Evolutionary conservation across 2,329 filamentous ascomycete genomes (phyloP), one percentile per base, ranked within the genome.

Genomic region (Fusarium nodosum): DNA sequence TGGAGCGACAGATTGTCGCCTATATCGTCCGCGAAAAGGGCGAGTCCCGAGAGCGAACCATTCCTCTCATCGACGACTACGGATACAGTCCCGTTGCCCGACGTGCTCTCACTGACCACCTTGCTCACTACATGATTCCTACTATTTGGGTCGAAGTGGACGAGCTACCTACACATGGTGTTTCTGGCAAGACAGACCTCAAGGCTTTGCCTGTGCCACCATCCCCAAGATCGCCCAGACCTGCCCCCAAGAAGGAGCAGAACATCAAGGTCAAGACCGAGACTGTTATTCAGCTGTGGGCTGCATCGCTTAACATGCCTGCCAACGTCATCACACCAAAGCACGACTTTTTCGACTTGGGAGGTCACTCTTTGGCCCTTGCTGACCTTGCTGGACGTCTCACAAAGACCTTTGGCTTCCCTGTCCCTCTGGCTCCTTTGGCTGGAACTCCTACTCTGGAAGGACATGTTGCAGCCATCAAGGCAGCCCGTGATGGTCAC

Each of bases 71-170:
- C 47, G 89, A 93, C 63, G 87, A 90, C 58, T 86, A 88, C 30
- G 91, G 91, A 7, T 90, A 92, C 77, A 93, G 91, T 70, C 88
- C 91, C 2, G 85, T 85, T 8, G 88, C 91, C 5, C 86, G 92
- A 47, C 87, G 88, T 57, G 85, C 86, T 18, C 83, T 95, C 4
- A 85, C 89, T 2, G 82, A 86, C 18, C 88, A 89, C 66, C 84
- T 95, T 31, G 92, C 92, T 2, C 91, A 93, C 66, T 95, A 95
- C 79, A 94, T 95, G 92, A 90, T 95, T 56, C 92, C 92, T 0
- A 85, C 90, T 1, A 78, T 94, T 5, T 95, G 92, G 92, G 89
- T 94, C 38, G 87, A 91, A 73, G 79, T 94, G 33, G 86, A 90
- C 4, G 85, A 86, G 64, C 79, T 95, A 7, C 92, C 92, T 0